These are phyloP conservation scores for Neopestalotiopsis rosae DNA, from an alignment of 2,329 filamentous ascomycete genomes.

Conservation along the genomic window DNA sequence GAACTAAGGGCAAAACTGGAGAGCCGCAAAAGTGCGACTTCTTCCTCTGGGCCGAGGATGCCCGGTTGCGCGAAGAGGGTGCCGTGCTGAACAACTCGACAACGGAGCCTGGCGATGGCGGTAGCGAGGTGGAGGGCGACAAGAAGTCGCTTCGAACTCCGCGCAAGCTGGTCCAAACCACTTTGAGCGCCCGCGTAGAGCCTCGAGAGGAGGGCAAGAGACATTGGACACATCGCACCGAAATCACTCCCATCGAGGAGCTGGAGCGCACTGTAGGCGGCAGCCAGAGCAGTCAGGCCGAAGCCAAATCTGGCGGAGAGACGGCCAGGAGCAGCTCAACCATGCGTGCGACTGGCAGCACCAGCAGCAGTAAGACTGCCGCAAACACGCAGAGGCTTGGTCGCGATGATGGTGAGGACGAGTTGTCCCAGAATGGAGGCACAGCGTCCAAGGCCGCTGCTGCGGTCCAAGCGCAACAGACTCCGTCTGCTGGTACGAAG, in stretches of 20 bases:
- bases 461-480: neutral
- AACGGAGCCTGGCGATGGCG: conserved; percentile 39
- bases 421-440: neutral
- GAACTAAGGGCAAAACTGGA: conserved; percentile 36
- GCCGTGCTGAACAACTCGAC: conserved; percentile 50
- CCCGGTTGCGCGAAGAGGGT: conserved; percentile 48
- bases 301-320: neutral
- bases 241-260: conserved; percentile 25
- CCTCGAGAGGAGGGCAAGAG: conserved; percentile 27
- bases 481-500: conserved; percentile 25
- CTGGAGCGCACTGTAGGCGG: conserved; percentile 19
- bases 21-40: conserved; percentile 50
- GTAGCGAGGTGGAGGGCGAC: neutral
- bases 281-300: conserved; percentile 6
- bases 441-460: neutral
- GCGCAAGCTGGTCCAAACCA: conserved; percentile 31
- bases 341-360: conserved; percentile 18
- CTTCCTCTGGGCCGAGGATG: conserved; percentile 64
- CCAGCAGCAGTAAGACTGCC: neutral
- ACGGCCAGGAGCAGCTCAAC: conserved; percentile 23
- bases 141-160: conserved; percentile 3
- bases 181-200: conserved; percentile 33
- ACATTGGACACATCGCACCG: conserved; percentile 11
- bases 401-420: conserved; percentile 20
- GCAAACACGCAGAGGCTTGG: conserved; percentile 21